Base-by-base conservation (phyloP, 805 yeast species). In the Metschnikowia amazonensis region DNA sequence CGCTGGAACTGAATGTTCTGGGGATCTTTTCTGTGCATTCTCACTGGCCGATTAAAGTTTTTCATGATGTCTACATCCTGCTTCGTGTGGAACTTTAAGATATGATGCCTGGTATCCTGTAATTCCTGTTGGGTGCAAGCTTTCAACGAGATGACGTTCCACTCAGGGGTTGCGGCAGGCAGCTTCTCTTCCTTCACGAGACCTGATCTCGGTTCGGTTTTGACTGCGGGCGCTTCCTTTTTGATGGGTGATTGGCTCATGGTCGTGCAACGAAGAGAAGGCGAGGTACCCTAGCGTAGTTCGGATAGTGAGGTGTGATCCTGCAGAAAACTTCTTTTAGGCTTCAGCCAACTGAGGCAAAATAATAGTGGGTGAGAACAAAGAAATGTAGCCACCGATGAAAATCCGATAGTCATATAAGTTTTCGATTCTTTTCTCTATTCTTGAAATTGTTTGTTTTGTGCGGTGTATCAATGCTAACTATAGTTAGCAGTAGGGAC, bases 1-100 rank as follows among this genome's bases (percentile, higher is more conserved):
- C 89, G 70, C 63, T 89, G 95, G 60, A 86, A 86, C 62, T 90
- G 97, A 60, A 92, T 71, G 61, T 88, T 87, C 59, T 89, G 80
- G 1, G 99, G 97, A 64, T 92, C 98, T 60, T 92, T 90, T 55
- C 98, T 76, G 63, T 90, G 97, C 60, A 92, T 69, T 56, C 97
- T 72, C 16, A 90, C 83, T 0, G 99, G 99, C 48, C 78, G 77
- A 45, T 81, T 82, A 63, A 92, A 94, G 50, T 82, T 81, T 29
- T 70, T 67, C 32, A 72, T 66, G 9, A 94, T 92, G 51, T 88
- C 88, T 29, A 94, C 84, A 36, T 77, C 75, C 55, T 79, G 77
- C 48, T 81, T 80, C 28, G 86, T 75, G 58, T 85, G 95, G 59
- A 92, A 89, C 64, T 84, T 84, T 66, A 90, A 64, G 20, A 92